Evolutionary conservation across 106 monocot species (phyloP), one percentile per base, ranked within the genome.

Genomic region (Phalaenopsis equestris): DNA sequence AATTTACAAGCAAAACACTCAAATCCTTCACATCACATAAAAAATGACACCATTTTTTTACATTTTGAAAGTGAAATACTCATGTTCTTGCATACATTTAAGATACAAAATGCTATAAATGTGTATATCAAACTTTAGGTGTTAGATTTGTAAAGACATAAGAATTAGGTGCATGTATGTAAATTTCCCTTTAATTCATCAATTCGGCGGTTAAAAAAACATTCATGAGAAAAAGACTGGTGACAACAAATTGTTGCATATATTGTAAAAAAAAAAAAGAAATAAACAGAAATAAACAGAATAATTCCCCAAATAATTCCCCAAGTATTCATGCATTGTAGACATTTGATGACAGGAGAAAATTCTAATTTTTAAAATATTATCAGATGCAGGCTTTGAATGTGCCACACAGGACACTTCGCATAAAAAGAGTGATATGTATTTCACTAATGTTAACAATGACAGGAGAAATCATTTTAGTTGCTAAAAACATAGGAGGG

Each of bases 401-500:
- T 52, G 11, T 12, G 52, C 52, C 12, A 14, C 52, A 52, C 1
- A 65, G 24, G 64, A 65, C 6, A 65, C 24, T 65, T 65, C 24
- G 9, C 64, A 14, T 68, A 79, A 48, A 70, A 11, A 76, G 61
- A 73, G 56, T 4, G 11, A 78, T 18, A 7, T 10, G 56, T 9
- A 74, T 39, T 65, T 21, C 21, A 65, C 6, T 19, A 19, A 6
- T 61, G 61, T 18, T 61, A 21, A 30, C 21, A 61, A 21, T 6
- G 24, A 65, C 11, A 65, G 10, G 23, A 9, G 6, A 23, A 65
- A 7, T 65, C 64, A 24, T 65, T 65, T 65, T 65, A 8, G 64
- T 76, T 82, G 68, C 14, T 61, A 48, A 39, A 8, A 68, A 38
- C 15, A 73, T 49, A 65, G 17, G 23, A 9, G 68, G 45, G 82